Evolutionary conservation across 1,284 basidiomycete genomes (phyloP), one percentile per base, ranked within the genome.

Genomic region (Porogramme epimiltina): DNA sequence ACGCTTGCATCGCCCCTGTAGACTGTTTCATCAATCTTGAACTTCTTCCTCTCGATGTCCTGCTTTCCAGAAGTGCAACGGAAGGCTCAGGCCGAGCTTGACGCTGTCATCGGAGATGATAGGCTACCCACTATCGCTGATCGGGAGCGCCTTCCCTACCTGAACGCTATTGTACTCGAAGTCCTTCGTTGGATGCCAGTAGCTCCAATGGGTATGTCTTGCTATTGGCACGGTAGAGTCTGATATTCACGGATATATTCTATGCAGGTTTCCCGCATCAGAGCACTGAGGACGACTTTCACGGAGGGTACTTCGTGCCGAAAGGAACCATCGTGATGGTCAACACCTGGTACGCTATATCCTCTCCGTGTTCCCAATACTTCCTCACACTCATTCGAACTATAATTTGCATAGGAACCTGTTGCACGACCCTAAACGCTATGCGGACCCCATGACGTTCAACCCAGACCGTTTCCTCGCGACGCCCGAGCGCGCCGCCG

Each of bases 21-120:
- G 66, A 66, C 65, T 5, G 61, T 62, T 38, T 64, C 66, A 9
- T 52, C 61, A n/a, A 59, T 66, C 36, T 53, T 43, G 34, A 56
- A 56, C 9, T 67, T 70, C 58, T 63, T 67, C 49, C 61, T 64
- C 15, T 61, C 62, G 16, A 70, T 70, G 68, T 51, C 60, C 23
- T 55, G 60, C 11, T 58, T 61, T 48, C 70, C 70, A 3, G 63
- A 68, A 16, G 60, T 65, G 3, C 68, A 70, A 49, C 45, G 45
- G 28, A 63, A 61, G 40, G 68, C 67, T 1, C 67, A 69, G 46
- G 60, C 51, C 10, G 68, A 71, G 46, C 56, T 71, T 39, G 67
- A 68, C 49, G 45, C 51, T 4, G 60, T 66, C 20, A 54, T 70
- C 28, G 64, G 66, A 18, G 18, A 36, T 15, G 61, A 63, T 20